Evolutionary conservation across 441 rosid species (phyloP).

Genomic region (Jatropha multifida): DNA sequence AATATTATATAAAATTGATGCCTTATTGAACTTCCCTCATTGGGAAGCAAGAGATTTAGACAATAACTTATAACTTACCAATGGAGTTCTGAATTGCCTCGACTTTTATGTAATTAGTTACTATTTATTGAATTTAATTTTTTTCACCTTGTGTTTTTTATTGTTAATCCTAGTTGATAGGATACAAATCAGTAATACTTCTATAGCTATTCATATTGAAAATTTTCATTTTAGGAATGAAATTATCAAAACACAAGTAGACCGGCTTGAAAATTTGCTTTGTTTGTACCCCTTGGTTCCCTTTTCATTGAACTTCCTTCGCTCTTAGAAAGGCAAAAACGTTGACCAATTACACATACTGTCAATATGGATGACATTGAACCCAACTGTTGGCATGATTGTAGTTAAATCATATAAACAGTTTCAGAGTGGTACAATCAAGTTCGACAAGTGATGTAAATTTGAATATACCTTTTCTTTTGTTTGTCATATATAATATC

Average conservation of each 20-base stretch:
- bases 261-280: not conserved
- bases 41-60: not conserved
- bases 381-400: not conserved
- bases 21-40: not conserved
- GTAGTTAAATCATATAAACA: not conserved
- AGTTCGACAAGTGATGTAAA: not conserved
- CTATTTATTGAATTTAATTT: not conserved
- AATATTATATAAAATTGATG: not conserved
- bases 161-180: not conserved
- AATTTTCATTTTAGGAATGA: not conserved
- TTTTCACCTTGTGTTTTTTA: not conserved
- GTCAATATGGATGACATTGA: not conserved
- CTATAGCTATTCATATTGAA: not conserved
- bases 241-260: not conserved
- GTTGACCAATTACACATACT: not conserved
- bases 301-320: not conserved
- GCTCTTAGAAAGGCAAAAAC: not conserved
- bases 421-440: not conserved
- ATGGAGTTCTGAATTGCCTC: not conserved
- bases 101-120: not conserved
- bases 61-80: not conserved
- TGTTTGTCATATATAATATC: not conserved
- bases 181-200: not conserved
- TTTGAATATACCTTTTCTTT: conserved; percentile 1
- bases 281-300: not conserved